phyloP scores from a whole-genome alignment of 345 rosid species.

The Punica granatum region DNA sequence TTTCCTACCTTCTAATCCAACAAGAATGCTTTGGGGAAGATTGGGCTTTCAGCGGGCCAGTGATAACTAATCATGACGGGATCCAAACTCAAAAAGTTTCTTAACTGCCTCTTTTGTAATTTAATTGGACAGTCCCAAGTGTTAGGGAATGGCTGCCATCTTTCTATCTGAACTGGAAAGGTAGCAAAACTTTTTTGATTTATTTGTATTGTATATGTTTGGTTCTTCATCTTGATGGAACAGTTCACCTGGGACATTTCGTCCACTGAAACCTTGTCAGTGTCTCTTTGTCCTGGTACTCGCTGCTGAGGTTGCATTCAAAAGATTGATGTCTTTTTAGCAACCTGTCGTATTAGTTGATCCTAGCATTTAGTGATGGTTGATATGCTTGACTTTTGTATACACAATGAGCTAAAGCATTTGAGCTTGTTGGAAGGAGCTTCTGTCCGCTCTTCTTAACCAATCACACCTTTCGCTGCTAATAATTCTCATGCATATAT shows the following conservation, averaged over 20 bases:
- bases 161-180: background rate
- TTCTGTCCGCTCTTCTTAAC: background rate
- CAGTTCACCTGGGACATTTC: background rate
- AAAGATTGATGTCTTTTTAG: background rate
- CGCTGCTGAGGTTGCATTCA: background rate
- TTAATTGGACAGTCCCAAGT: background rate
- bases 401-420: too few species aligned
- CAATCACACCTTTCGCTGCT: background rate
- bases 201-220: background rate
- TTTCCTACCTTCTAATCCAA: background rate
- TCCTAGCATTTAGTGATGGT: background rate
- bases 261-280: background rate
- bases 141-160: background rate
- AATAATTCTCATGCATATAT: background rate
- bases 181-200: background rate
- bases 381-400: background rate
- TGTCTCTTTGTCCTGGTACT: background rate
- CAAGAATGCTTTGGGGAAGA: background rate
- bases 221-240: background rate
- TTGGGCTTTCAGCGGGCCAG: background rate
- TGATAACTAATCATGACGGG: background rate
- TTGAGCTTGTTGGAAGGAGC: too few species aligned
- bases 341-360: background rate
- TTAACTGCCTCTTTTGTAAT: background rate
- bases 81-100: background rate